Conservation (phyloP, 2,329 filamentous ascomycete genomes). For the Cordyceps fumosorosea region DNA sequence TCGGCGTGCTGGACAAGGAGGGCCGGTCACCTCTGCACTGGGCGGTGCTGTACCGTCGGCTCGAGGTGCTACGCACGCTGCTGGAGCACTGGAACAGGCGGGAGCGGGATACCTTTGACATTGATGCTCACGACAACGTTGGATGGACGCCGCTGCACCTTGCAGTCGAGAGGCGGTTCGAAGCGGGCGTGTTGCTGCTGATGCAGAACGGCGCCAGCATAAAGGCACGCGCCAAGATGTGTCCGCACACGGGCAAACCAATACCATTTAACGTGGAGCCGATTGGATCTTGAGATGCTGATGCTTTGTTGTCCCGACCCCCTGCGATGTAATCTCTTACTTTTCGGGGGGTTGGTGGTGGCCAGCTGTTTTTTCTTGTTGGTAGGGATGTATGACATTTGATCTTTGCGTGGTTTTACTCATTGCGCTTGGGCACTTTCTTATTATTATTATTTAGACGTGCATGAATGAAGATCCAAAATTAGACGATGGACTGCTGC, state of each 20-base stretch:
- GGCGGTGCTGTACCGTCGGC: neutral
- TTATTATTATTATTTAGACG: neutral
- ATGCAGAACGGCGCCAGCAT: constrained; percentile 1
- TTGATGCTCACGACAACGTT: neutral
- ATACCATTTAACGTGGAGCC: constrained; percentile 3
- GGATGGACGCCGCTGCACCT: constrained; percentile 2
- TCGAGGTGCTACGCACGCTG: neutral
- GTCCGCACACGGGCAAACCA: neutral
- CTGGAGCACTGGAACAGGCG: neutral
- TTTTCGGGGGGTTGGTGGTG: neutral
- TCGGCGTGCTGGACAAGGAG: neutral
- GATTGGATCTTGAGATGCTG: neutral
- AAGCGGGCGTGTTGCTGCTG: neutral
- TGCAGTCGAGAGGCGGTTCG: constrained; percentile 1
- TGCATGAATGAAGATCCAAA: neutral
- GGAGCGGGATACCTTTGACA: neutral
- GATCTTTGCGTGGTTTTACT: neutral
- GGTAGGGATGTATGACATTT: neutral
- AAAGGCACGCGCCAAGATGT: neutral
- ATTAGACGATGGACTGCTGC: neutral
- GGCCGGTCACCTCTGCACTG: constrained; percentile 1
- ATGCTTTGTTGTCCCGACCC: neutral
- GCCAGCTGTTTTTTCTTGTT: neutral
- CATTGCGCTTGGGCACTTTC: neutral
- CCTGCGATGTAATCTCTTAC: neutral